phyloP scores from a whole-genome alignment of 371 early-diverging fungal species.

The Nematocida sp. region DNA sequence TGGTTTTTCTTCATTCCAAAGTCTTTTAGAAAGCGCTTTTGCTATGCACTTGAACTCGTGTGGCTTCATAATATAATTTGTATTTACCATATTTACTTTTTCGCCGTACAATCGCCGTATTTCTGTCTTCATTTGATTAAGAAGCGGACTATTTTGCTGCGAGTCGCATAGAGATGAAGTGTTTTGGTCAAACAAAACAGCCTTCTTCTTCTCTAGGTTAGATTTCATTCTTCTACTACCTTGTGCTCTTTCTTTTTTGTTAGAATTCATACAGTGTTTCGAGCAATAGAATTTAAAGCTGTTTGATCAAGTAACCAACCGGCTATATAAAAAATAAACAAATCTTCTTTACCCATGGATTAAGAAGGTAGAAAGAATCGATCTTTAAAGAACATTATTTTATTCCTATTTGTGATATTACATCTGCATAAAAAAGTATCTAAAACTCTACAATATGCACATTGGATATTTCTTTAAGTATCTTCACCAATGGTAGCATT shows the following conservation, averaged over 20 bases:
- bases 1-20: slow-evolving; percentile 38
- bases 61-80: slow-evolving; percentile 56
- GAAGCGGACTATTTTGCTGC: neutral
- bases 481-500: too few relatives aligned
- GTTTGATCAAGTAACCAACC: slow-evolving; percentile 21
- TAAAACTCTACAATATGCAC: too few relatives aligned
- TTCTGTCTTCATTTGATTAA: slow-evolving; percentile 56
- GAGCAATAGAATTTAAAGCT: neutral
- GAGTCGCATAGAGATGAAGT: neutral
- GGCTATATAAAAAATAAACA: slow-evolving; percentile 22
- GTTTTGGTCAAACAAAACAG: neutral
- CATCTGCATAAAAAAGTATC: too few relatives aligned
- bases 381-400: neutral
- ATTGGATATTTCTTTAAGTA: too few relatives aligned
- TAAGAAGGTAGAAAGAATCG: neutral
- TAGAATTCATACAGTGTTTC: slow-evolving; percentile 2
- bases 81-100: slow-evolving; percentile 60
- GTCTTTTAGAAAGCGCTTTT: slow-evolving; percentile 34
- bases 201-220: neutral
- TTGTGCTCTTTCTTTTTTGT: neutral
- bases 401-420: neutral
- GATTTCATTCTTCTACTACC: neutral
- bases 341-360: slow-evolving; percentile 25
- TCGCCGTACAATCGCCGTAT: slow-evolving; percentile 54
- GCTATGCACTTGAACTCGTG: slow-evolving; percentile 56